Evolutionary conservation across 495 filamentous ascomycete species (phyloP).

Genomic region (Penicillium coffeae): DNA sequence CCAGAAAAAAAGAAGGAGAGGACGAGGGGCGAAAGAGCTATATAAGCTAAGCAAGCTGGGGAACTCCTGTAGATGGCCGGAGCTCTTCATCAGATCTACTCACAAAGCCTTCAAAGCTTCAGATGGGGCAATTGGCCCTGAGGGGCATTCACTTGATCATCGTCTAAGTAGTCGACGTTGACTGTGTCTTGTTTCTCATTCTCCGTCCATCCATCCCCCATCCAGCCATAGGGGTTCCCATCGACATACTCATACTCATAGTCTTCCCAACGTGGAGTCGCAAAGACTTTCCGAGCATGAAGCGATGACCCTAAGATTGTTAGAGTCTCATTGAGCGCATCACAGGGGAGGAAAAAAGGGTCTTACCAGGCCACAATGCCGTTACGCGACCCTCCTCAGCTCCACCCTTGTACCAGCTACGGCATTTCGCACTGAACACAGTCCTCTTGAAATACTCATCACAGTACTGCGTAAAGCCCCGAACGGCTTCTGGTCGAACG

Average conservation of each 20-base stretch:
- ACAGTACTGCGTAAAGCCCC: slow-evolving; percentile 43
- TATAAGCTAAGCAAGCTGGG: no score
- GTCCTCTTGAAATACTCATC: slow-evolving; percentile 46
- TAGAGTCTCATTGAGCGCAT: no score
- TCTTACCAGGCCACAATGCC: slow-evolving; percentile 42
- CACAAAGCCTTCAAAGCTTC: no score
- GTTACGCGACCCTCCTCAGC: slow-evolving; percentile 32
- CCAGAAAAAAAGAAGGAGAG: no score
- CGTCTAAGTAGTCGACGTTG: slow-evolving; percentile 37
- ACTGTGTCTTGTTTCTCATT: slow-evolving; percentile 33
- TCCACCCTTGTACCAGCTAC: slow-evolving; percentile 53
- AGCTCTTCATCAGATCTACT: no score
- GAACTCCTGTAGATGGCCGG: no score
- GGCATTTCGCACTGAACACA: slow-evolving; percentile 45
- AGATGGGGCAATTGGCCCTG: no score
- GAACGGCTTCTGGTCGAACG: slow-evolving; percentile 38
- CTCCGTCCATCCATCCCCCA: slow-evolving; percentile 42
- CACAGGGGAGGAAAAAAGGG: not conserved
- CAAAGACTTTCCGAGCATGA: slow-evolving; percentile 34
- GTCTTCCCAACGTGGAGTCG: slow-evolving; percentile 40
- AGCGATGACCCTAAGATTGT: slow-evolving; percentile 33
- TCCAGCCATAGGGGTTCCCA: slow-evolving; percentile 34
- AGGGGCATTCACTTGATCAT: slow-evolving; percentile 39
- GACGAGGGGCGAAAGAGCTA: no score
- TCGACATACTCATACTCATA: slow-evolving; percentile 38